phyloP scores from a whole-genome alignment of 2,329 filamentous ascomycete species.

The Colletotrichum coccodes region DNA sequence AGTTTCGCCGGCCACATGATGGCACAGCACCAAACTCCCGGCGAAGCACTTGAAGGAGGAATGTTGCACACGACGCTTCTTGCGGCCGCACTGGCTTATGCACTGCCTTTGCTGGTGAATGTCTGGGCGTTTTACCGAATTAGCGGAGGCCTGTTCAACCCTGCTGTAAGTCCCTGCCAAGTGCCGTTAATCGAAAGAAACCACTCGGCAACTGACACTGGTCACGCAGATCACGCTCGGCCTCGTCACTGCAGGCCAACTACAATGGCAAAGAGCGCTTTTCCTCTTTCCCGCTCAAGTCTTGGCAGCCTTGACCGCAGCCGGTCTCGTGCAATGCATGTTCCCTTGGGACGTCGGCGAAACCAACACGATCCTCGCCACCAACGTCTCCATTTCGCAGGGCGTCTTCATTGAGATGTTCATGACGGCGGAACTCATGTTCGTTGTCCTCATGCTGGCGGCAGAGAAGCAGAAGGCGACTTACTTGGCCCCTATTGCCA shows the following conservation, averaged over 20 bases:
- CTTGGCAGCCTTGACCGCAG: slow-evolving; percentile 68
- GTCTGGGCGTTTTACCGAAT: slow-evolving; percentile 68
- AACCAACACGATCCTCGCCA: slow-evolving; percentile 42
- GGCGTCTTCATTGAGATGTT: slow-evolving; percentile 76
- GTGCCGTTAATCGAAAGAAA: neutral
- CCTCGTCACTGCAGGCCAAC: slow-evolving; percentile 65
- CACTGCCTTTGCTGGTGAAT: too few species aligned
- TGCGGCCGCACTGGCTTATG: too few species aligned
- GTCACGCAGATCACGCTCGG: slow-evolving; percentile 60
- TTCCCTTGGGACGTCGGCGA: slow-evolving; percentile 64
- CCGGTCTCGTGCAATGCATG: slow-evolving; percentile 66
- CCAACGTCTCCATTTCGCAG: slow-evolving; percentile 51
- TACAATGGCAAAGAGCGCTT: slow-evolving; percentile 60
- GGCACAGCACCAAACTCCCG: too few species aligned
- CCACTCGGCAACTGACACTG: neutral
- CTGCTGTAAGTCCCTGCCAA: slow-evolving; percentile 33
- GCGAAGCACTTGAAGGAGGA: too few species aligned
- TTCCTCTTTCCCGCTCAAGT: slow-evolving; percentile 67
- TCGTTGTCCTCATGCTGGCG: slow-evolving; percentile 76
- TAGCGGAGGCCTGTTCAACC: slow-evolving; percentile 62
- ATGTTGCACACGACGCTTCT: too few species aligned
- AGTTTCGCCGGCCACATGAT: too few species aligned
- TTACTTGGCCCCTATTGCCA: slow-evolving; percentile 76
- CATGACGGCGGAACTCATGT: slow-evolving; percentile 70
- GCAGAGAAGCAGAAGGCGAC: slow-evolving; percentile 80